Evolutionary conservation across 2,329 filamentous ascomycete genomes (phyloP).

Genomic region (Sphaceloma murrayae): DNA sequence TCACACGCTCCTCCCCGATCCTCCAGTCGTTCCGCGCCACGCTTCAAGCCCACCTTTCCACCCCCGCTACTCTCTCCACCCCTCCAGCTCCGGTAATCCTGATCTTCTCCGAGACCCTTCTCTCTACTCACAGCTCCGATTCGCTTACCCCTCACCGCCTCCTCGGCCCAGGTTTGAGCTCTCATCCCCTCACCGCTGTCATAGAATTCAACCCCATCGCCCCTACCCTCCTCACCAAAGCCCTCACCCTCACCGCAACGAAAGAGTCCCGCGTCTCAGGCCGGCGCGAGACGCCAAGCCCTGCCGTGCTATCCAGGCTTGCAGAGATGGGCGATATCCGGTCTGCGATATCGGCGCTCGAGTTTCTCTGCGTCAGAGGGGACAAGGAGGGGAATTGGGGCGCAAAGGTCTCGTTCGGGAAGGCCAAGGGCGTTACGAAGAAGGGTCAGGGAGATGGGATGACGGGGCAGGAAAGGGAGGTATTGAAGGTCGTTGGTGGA

Average conservation of each 20-base stretch:
- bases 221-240: conserved; percentile 73
- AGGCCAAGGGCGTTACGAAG: conserved; percentile 52
- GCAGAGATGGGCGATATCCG: conserved; percentile 86
- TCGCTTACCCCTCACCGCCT: conserved; percentile 88
- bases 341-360: conserved; percentile 81
- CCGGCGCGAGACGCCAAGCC: conserved; percentile 64
- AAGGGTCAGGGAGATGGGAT: conserved; percentile 49
- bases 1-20: conserved; percentile 35
- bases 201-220: conserved; percentile 94
- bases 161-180: conserved; percentile 74
- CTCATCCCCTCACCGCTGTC: conserved; percentile 65
- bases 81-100: conserved; percentile 59
- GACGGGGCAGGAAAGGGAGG: conserved; percentile 70
- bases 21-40: conserved; percentile 55
- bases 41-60: conserved; percentile 64
- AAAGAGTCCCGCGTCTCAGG: conserved; percentile 78
- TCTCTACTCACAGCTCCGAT: conserved; percentile 78
- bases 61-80: conserved; percentile 25
- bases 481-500: conserved; percentile 69
- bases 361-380: conserved; percentile 81
- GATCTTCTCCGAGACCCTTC: conserved; percentile 80
- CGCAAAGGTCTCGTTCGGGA: conserved; percentile 61
- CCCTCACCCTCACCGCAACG: conserved; percentile 67
- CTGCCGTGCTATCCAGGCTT: conserved; percentile 65
- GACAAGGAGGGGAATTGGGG: conserved; percentile 68